Percentiles rank a stretch among this genome's conserved stretches.
phyloP scores from a whole-genome alignment of 139 green algal genomes.

The Micromonas pusilla region DNA sequence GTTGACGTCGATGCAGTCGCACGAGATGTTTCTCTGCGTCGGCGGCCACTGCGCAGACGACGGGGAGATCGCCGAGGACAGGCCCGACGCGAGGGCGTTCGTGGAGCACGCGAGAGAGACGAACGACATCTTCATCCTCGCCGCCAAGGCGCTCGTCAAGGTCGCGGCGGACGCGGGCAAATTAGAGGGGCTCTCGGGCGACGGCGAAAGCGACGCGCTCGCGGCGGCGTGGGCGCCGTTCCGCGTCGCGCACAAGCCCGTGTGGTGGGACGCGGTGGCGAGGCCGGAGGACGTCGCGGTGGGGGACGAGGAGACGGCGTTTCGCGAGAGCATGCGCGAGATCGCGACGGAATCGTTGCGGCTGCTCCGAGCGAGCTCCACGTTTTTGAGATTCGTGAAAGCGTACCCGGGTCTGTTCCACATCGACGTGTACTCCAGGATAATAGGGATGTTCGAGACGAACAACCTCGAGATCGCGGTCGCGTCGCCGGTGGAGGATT shows the following conservation, averaged over 20 bases:
- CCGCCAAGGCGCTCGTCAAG: constrained; percentile 35
- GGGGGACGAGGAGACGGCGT: constrained; percentile 40
- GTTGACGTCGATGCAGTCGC: constrained; percentile 12
- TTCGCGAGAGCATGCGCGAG: constrained; percentile 51
- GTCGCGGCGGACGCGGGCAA: constrained; percentile 24
- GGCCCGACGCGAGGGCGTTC: constrained; percentile 46
- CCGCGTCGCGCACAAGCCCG: constrained; percentile 57
- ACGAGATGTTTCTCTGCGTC: not conserved
- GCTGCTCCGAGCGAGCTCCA: constrained; percentile 53
- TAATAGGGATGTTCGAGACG: constrained; percentile 94
- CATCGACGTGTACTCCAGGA: constrained; percentile 60
- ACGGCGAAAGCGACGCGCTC: constrained; percentile 41
- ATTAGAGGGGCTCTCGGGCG: not conserved
- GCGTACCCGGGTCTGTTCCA: constrained; percentile 50
- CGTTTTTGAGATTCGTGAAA: constrained; percentile 33
- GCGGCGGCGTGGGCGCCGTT: constrained; percentile 64
- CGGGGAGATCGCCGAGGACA: not conserved
- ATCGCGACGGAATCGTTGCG: constrained; percentile 65
- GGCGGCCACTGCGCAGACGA: not conserved
- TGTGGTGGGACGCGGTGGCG: constrained; percentile 81
- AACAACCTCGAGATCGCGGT: constrained; percentile 80
- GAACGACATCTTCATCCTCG: constrained; percentile 69
- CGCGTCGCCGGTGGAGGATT: constrained; percentile 57
- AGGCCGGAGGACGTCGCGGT: constrained; percentile 55
- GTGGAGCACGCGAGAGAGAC: constrained; percentile 51